These are phyloP conservation scores for Emergomyces orientalis DNA, from an alignment of 2,329 filamentous ascomycete genomes.

Conservation along the genomic window DNA sequence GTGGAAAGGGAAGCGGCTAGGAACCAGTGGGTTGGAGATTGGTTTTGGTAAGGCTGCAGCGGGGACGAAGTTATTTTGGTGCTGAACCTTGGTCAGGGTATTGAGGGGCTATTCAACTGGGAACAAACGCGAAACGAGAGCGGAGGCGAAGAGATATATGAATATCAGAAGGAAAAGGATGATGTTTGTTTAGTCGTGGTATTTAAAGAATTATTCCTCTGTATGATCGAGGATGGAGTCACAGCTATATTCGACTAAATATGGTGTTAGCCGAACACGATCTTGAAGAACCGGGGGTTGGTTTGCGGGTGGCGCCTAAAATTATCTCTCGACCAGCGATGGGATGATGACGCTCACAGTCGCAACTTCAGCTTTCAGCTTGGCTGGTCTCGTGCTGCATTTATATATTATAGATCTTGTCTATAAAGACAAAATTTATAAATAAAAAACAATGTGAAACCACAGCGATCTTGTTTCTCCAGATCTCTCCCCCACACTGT, in stretches of 20 bases:
- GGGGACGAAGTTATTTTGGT: neutral
- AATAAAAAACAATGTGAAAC: neutral
- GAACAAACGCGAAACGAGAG: neutral
- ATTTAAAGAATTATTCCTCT: neutral
- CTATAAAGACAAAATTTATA: neutral
- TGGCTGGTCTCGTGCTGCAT: neutral
- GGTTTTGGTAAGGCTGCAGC: neutral
- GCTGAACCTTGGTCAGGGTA: neutral
- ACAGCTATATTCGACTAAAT: neutral
- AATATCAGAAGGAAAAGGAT: neutral
- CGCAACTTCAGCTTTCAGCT: neutral
- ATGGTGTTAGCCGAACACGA: neutral
- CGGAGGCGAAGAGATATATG: neutral
- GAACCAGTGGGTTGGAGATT: neutral
- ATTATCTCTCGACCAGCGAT: neutral
- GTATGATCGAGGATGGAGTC: neutral
- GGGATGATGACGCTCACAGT: neutral
- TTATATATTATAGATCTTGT: neutral
- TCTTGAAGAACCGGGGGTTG: neutral
- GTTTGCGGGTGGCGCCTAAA: neutral
- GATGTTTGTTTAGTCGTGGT: neutral
- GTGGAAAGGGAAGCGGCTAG: constrained; percentile 1
- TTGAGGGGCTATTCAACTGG: neutral
- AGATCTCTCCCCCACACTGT: neutral
- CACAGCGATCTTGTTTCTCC: neutral